Evolutionary conservation across 2,329 filamentous ascomycete genomes (phyloP).

Genomic region (Chaetothyriales sp.): DNA sequence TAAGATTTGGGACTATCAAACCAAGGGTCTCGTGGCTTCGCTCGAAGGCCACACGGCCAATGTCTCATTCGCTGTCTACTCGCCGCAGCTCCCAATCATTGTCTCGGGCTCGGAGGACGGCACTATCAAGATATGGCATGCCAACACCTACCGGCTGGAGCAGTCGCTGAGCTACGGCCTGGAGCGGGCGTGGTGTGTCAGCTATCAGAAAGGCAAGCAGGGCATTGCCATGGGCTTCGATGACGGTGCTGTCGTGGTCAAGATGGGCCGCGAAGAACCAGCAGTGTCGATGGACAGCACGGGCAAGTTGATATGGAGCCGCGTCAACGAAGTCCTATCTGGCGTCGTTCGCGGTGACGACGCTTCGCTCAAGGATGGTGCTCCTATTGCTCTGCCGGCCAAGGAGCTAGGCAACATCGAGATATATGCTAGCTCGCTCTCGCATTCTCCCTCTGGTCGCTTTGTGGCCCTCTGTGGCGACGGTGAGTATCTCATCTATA

Average conservation of each 20-base stretch:
- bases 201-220: conserved; percentile 87
- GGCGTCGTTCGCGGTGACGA: conserved; percentile 90
- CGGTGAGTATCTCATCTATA: conserved; percentile 98
- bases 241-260: conserved; percentile 92
- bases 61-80: conserved; percentile 94
- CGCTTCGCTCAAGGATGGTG: conserved; percentile 68
- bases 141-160: conserved; percentile 90
- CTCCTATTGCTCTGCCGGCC: conserved; percentile 68
- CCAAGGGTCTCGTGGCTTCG: conserved; percentile 90
- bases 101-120: conserved; percentile 96
- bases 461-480: conserved; percentile 86
- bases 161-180: conserved; percentile 92
- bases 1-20: conserved; percentile 98
- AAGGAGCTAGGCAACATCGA: conserved; percentile 95
- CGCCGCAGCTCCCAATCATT: conserved; percentile 90
- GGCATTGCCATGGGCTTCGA: conserved; percentile 93
- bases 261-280: conserved; percentile 92
- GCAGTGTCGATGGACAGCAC: conserved; percentile 94
- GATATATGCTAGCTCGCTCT: conserved; percentile 77
- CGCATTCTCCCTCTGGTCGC: conserved; percentile 89
- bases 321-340: conserved; percentile 87
- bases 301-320: conserved; percentile 91
- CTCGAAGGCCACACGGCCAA: conserved; percentile 96
- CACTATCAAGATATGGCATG: conserved; percentile 96
- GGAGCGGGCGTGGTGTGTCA: conserved; percentile 93